phyloP scores from a whole-genome alignment of 805 yeast species.

The Yarrowia yakushimensis region DNA sequence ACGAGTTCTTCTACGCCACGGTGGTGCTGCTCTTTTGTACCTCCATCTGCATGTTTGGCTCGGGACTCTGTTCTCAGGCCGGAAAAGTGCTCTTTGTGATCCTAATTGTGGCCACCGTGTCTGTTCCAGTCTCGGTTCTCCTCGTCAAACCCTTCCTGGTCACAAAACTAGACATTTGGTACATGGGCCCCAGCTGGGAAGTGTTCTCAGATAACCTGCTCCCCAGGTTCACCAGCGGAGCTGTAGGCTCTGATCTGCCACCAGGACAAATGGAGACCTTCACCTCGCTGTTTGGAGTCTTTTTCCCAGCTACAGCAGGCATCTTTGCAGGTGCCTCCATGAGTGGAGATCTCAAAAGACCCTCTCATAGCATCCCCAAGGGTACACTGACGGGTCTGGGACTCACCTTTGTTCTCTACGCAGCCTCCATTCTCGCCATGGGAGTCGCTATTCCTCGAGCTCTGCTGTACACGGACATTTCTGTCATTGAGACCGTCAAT shows the following conservation, averaged over 20 bases:
- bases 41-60: conserved; percentile 30
- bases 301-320: conserved; percentile 98
- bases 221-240: conserved; percentile 82
- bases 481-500: conserved; percentile 79
- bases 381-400: conserved; percentile 88
- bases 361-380: conserved; percentile 83
- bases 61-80: conserved; percentile 30
- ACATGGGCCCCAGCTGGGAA: conserved; percentile 71
- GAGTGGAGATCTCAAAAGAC: conserved; percentile 89
- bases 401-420: conserved; percentile 72
- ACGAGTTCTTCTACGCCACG: conserved; percentile 70
- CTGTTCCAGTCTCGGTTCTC: conserved; percentile 68
- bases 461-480: conserved; percentile 71
- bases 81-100: conserved; percentile 31
- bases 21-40: conserved; percentile 40
- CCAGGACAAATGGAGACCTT: conserved; percentile 61
- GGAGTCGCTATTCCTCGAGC: conserved; percentile 79
- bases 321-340: conserved; percentile 97
- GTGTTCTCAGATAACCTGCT: conserved; percentile 63
- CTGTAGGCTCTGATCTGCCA: conserved; percentile 75
- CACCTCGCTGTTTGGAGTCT: conserved; percentile 84
- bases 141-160: conserved; percentile 56
- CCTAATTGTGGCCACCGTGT: conserved; percentile 29
- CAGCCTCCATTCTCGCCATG: conserved; percentile 75
- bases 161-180: conserved; percentile 38